These are phyloP conservation scores for Phaffomyces thermotolerans DNA, from an alignment of 805 yeast species.

Conservation along the genomic window DNA sequence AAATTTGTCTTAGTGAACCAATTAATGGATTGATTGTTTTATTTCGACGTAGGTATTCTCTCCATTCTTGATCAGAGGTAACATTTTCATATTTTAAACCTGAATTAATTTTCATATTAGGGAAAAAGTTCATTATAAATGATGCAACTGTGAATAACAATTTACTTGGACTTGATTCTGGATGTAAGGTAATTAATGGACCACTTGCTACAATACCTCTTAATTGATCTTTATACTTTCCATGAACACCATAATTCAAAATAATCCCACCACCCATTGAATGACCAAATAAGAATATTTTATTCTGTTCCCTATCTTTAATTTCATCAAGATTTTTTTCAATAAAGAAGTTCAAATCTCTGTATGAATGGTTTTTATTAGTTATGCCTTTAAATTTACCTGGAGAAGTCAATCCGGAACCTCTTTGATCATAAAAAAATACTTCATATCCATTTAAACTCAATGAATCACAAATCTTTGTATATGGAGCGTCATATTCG, in stretches of 20 bases:
- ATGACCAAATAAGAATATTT: constrained; percentile 54
- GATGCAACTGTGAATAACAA: constrained; percentile 37
- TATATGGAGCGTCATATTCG: constrained; percentile 46
- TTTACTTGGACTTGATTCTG: constrained; percentile 48
- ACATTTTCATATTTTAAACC: constrained; percentile 47
- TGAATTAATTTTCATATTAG: constrained; percentile 47
- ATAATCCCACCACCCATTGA: constrained; percentile 80
- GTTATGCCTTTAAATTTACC: constrained; percentile 49
- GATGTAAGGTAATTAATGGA: constrained; percentile 48
- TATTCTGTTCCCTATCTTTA: constrained; percentile 22
- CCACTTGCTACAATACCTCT: constrained; percentile 45
- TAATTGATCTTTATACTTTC: constrained; percentile 40
- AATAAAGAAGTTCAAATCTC: constrained; percentile 55
- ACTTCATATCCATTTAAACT: constrained; percentile 51
- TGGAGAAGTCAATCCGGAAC: constrained; percentile 60
- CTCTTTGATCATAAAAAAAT: constrained; percentile 69
- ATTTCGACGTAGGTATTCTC: constrained; percentile 36
- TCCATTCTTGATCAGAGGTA: constrained; percentile 42
- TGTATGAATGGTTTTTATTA: constrained; percentile 46
- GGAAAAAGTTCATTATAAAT: constrained; percentile 33
- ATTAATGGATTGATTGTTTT: constrained; percentile 38
- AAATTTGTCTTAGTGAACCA: constrained; percentile 48
- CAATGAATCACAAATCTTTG: constrained; percentile 46
- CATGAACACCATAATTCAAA: constrained; percentile 53
- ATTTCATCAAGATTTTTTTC: constrained; percentile 34